A percentile compares a stretch with the other conserved stretches of the same genome.
phyloP scores from a whole-genome alignment of 345 rosid genomes.

The Conringia planisiliqua region DNA sequence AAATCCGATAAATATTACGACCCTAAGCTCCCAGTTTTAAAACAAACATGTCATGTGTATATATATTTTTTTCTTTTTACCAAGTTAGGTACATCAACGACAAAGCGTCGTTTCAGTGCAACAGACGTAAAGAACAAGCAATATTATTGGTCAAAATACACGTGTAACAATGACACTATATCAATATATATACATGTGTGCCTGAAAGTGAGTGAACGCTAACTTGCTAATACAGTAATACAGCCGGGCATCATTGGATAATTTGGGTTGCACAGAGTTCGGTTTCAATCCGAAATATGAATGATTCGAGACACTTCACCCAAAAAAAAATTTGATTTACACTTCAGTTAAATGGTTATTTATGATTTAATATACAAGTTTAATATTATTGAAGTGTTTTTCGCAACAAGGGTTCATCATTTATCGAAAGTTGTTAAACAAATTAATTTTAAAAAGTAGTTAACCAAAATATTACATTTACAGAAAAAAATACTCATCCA shows the following conservation, averaged over 20 bases:
- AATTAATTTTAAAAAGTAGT: neutral
- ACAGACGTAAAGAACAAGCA: constrained; percentile 26
- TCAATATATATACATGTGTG: neutral
- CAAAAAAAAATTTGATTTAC: neutral
- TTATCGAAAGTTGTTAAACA: neutral
- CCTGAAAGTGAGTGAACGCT: neutral
- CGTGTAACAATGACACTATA: neutral
- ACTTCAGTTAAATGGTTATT: neutral
- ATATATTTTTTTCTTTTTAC: neutral
- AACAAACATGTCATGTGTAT: neutral
- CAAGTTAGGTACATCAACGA: constrained; percentile 19
- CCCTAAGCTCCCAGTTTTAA: too few species aligned
- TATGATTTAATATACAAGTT: neutral
- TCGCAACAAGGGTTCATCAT: neutral
- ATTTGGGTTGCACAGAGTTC: neutral
- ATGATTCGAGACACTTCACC: neutral
- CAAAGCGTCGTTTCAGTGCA: neutral
- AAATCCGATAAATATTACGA: too few species aligned
- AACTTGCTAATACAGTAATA: neutral
- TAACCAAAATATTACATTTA: neutral
- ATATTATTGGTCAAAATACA: constrained; percentile 12
- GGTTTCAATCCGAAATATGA: neutral
- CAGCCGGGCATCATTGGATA: neutral
- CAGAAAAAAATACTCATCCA: neutral
- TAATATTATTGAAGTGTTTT: too few species aligned